Evolutionary conservation across 2,329 filamentous ascomycete genomes (phyloP).

Genomic region (Chaetomiaceae sp.): DNA sequence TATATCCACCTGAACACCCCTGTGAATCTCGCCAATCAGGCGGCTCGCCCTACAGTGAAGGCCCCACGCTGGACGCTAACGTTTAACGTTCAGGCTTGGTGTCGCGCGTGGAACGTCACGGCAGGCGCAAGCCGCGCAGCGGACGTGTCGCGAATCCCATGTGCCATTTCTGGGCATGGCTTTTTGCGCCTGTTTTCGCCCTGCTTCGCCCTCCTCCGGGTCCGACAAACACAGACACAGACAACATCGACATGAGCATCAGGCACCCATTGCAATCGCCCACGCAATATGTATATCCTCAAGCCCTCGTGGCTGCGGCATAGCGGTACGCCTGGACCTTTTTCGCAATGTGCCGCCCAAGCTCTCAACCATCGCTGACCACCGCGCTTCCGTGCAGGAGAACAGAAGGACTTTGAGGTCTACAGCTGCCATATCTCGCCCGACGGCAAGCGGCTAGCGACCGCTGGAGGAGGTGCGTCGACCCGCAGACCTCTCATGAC

Average conservation of each 20-base stretch:
- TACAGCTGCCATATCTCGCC: conserved; percentile 97
- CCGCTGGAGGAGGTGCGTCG: conserved; percentile 77
- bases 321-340: conserved; percentile 55
- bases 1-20: no score
- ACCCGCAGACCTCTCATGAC: no score
- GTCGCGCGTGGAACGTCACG: not conserved
- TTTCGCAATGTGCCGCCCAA: not conserved
- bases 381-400: conserved; percentile 48
- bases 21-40: no score
- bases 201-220: not conserved
- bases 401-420: conserved; percentile 97
- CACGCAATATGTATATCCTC: conserved; percentile 67
- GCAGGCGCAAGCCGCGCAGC: not conserved
- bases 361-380: conserved; percentile 11
- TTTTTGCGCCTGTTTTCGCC: conserved; percentile 3
- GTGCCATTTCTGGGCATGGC: not conserved
- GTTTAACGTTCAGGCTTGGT: no score
- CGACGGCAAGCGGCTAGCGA: conserved; percentile 85
- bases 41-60: no score
- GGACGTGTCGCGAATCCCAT: not conserved
- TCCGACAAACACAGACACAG: not conserved
- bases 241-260: conserved; percentile 23
- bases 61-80: no score
- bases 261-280: conserved; percentile 19
- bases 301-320: conserved; percentile 96